phyloP scores from a whole-genome alignment of 2,329 filamentous ascomycete genomes.

The Cladorrhinum sp. region DNA sequence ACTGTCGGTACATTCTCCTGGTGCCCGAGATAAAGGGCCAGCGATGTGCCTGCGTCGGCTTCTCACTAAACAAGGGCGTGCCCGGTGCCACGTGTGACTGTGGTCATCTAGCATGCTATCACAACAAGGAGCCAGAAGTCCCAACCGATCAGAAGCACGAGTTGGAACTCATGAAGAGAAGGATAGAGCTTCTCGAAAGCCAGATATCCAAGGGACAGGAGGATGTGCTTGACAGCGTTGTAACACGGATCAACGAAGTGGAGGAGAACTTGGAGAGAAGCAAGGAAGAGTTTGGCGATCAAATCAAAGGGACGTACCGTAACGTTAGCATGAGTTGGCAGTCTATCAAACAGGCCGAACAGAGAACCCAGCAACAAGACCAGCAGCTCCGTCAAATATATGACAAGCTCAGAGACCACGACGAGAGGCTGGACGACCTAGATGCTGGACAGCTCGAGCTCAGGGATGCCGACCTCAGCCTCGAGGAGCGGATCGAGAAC shows the following conservation, averaged over 20 bases:
- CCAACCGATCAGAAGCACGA: constrained; percentile 43
- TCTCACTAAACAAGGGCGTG: constrained; percentile 51
- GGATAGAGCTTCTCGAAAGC: constrained; percentile 43
- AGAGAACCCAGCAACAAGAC: constrained; percentile 36
- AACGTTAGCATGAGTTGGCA: constrained; percentile 55
- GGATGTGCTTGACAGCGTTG: constrained; percentile 38
- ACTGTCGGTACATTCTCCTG: constrained; percentile 58
- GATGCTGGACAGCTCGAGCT: constrained; percentile 49
- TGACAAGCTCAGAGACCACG: constrained; percentile 40
- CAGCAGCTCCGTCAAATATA: constrained; percentile 39
- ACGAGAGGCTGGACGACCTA: constrained; percentile 44
- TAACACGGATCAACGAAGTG: constrained; percentile 46
- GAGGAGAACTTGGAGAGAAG: constrained; percentile 55
- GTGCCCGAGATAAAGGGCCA: constrained; percentile 56
- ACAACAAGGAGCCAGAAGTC: constrained; percentile 47
- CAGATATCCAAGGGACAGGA: constrained; percentile 38
- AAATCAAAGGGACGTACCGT: constrained; percentile 53
- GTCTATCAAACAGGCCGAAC: constrained; percentile 46
- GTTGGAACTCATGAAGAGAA: constrained; percentile 47
- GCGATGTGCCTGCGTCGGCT: constrained; percentile 57
- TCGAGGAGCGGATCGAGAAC: constrained; percentile 55
- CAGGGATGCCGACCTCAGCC: constrained; percentile 45
- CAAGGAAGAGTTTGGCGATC: constrained; percentile 48
- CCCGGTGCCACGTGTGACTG: constrained; percentile 57
- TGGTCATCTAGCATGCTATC: constrained; percentile 59